Conservation (phyloP, 2,329 filamentous ascomycete species). For the Rutstroemia sp. region DNA sequence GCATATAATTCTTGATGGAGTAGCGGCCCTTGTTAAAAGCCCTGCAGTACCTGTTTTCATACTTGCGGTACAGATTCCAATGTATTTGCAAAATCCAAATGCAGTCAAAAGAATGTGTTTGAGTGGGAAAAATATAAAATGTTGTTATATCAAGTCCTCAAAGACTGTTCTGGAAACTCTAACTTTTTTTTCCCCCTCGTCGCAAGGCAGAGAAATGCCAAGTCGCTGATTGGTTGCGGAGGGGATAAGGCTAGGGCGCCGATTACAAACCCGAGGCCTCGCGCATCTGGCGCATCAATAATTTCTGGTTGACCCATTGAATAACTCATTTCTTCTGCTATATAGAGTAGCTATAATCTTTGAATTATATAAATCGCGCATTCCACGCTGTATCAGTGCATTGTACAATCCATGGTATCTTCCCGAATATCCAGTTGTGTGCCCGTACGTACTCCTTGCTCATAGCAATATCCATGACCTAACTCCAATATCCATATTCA, state of each 20-base stretch:
- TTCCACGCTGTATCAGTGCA: too few species aligned
- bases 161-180: constrained; percentile 11
- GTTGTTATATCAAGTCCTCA: not conserved
- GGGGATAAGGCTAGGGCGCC: not conserved
- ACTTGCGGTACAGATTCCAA: constrained; percentile 6
- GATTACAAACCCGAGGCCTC: not conserved
- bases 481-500: too few species aligned
- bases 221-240: constrained; percentile 2
- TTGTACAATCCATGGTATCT: too few species aligned
- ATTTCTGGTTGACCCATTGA: not conserved
- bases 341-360: too few species aligned
- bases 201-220: not conserved
- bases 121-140: not conserved
- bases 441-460: too few species aligned
- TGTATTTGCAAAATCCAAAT: not conserved
- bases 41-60: constrained; percentile 29
- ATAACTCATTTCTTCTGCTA: too few species aligned
- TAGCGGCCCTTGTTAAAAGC: constrained; percentile 27
- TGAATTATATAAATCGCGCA: too few species aligned
- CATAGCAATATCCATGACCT: too few species aligned
- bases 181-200: constrained; percentile 6
- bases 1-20: constrained; percentile 23
- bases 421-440: too few species aligned
- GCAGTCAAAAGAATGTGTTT: not conserved
- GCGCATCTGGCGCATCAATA: not conserved